Base-by-base conservation (phyloP, 2,329 filamentous ascomycete species). In the Trichoderma gracile region DNA sequence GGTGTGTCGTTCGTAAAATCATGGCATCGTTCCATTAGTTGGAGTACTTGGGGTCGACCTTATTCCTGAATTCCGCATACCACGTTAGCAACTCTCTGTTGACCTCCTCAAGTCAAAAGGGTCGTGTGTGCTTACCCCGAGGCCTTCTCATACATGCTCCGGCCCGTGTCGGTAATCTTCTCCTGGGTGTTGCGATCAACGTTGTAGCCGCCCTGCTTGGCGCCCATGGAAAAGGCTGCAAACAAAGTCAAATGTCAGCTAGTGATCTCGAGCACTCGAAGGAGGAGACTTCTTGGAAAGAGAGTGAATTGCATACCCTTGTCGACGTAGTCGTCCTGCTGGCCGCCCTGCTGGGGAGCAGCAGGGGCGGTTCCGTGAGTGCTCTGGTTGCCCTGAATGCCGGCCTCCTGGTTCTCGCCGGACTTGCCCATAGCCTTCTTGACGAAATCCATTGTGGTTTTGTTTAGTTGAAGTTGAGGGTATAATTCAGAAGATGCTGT, bases 81-180 rank as follows among this genome's bases (percentile, higher is more conserved):
- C 6, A 55, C 3, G 27, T 54, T 25, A 62, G 49, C 14, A 27
- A 17, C 0, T 30, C 30, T 30, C 27, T 30, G 27, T 8, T 1
- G 1, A 1, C 7, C 42, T 23, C 2, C 2, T 33, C 42, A 42
- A 15, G 12, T 6, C 3, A 38, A 1, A 2, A 42, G 12, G 3
- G 21, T 9, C 10, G 19, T 12, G 2, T 56, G 14, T n/a, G 67
- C 75, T 66, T 70, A 78, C 77, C 77, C 77, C 56, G 77, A 71
- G 3, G 65, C 43, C 71, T 77, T 78, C 68, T 79, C 77, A 19
- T 73, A 79, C 23, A 70, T 64, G 40, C 19, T 43, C 50, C 77
- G 77, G 7, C 69, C 73, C n/a, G 68, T 70, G 56, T 79, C 77
- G 57, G 75, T 77, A 30, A 77, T 74, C 74, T 79, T 78, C 71